Conservation (phyloP, 805 yeast genomes). For the Ogataea kodamae region DNA sequence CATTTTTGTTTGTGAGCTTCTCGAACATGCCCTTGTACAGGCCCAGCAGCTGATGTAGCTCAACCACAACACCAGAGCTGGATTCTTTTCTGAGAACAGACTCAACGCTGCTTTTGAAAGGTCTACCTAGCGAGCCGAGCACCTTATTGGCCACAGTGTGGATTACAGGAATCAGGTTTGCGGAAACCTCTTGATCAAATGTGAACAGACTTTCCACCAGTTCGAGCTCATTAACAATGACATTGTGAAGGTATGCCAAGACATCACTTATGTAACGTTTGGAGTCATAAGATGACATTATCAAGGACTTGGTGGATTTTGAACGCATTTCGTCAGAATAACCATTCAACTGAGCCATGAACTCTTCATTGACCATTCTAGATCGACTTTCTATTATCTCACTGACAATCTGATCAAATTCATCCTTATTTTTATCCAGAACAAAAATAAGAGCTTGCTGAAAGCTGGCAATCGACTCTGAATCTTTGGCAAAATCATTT, state of each 20-base stretch:
- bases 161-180: conserved; percentile 25
- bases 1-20: conserved; percentile 35
- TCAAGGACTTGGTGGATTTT: conserved; percentile 41
- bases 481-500: conserved; percentile 18
- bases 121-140: conserved; percentile 54
- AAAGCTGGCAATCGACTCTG: conserved; percentile 23
- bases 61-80: conserved; percentile 50
- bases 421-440: conserved; percentile 38
- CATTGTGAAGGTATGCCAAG: conserved; percentile 81
- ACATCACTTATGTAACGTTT: conserved; percentile 81
- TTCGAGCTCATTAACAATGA: conserved; percentile 85
- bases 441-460: conserved; percentile 33
- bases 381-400: conserved; percentile 71
- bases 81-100: conserved; percentile 65
- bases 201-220: conserved; percentile 61
- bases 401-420: conserved; percentile 56
- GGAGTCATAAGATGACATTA: conserved; percentile 73
- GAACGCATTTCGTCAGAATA: conserved; percentile 25
- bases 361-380: conserved; percentile 60
- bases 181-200: conserved; percentile 27
- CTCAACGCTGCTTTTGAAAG: conserved; percentile 60
- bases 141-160: conserved; percentile 44
- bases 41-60: conserved; percentile 58
- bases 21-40: conserved; percentile 69
- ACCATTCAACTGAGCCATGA: conserved; percentile 51